Evolutionary conservation across 148 eudicot species (phyloP).

Genomic region (Spergularia marina): DNA sequence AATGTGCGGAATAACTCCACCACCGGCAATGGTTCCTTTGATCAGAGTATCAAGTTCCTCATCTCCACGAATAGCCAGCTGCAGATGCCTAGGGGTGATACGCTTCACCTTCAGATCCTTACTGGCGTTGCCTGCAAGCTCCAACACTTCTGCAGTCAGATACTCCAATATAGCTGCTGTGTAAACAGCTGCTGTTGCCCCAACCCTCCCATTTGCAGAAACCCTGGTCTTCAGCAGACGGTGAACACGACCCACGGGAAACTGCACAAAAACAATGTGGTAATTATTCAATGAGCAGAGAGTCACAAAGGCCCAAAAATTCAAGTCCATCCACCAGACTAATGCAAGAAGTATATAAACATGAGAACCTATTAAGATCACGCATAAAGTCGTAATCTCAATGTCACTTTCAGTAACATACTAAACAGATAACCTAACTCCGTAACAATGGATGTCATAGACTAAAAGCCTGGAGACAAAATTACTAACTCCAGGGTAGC

Average conservation of each 20-base stretch:
- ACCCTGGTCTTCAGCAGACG: slow-evolving; percentile 50
- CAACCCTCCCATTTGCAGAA: slow-evolving; percentile 54
- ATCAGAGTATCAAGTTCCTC: slow-evolving; percentile 69
- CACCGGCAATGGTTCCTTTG: slow-evolving; percentile 41
- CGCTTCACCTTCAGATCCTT: slow-evolving; percentile 66
- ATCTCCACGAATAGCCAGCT: slow-evolving; percentile 71
- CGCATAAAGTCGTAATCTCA: no score
- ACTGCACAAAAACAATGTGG: slow-evolving; percentile 30
- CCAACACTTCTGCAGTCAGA: slow-evolving; percentile 61
- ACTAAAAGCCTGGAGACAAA: no score
- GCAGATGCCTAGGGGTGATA: slow-evolving; percentile 66
- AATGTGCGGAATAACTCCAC: slow-evolving; percentile 49
- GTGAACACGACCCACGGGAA: slow-evolving; percentile 62
- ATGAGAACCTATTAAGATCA: no score
- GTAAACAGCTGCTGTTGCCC: slow-evolving; percentile 64
- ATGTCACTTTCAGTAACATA: no score
- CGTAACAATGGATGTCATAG: no score
- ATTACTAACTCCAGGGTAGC: no score
- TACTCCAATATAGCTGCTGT: slow-evolving; percentile 63
- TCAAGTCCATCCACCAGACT: no score
- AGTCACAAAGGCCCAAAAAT: no score
- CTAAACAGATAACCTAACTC: no score
- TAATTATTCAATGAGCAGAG: not conserved
- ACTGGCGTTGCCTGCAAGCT: slow-evolving; percentile 60
- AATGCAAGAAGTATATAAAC: no score